A percentile compares a stretch with the other conserved stretches of the same genome.
phyloP scores from a whole-genome alignment of 2,329 filamentous ascomycete genomes.

The Achaetomium macrosporum region DNA sequence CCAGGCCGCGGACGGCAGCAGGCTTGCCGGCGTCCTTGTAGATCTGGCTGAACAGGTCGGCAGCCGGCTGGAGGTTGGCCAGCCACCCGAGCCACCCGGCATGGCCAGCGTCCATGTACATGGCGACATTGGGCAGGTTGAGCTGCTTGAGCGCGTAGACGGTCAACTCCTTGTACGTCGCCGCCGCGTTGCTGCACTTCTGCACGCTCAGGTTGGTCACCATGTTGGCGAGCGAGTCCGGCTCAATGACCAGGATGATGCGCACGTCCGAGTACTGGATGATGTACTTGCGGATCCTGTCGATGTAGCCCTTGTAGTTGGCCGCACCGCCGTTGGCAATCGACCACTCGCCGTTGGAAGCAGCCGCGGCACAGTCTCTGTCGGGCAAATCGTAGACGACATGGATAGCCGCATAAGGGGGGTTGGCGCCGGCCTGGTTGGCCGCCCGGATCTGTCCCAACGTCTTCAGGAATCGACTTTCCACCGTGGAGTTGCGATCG shows the following conservation, averaged over 20 bases:
- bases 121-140: conserved; percentile 50
- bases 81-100: conserved; percentile 55
- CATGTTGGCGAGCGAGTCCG: conserved; percentile 54
- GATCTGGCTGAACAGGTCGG: conserved; percentile 40
- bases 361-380: conserved; percentile 52
- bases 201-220: conserved; percentile 48
- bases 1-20: conserved; percentile 46
- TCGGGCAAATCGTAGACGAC: conserved; percentile 55
- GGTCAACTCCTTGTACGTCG: conserved; percentile 44
- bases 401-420: conserved; percentile 42
- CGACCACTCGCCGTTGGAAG: conserved; percentile 51
- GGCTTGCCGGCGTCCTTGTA: conserved; percentile 47
- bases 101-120: conserved; percentile 55
- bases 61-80: conserved; percentile 46
- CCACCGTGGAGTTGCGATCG: conserved; percentile 45
- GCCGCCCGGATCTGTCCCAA: conserved; percentile 34
- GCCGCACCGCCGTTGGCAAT: conserved; percentile 45
- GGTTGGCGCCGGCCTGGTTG: conserved; percentile 33
- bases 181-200: conserved; percentile 45
- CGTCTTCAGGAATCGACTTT: conserved; percentile 38
- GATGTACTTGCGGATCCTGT: conserved; percentile 39
- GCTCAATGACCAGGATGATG: conserved; percentile 45
- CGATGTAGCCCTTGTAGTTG: conserved; percentile 53
- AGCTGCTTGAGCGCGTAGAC: conserved; percentile 46
- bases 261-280: conserved; percentile 39